Base-by-base conservation (phyloP, 148 eudicot genomes). In the Spergularia marina region DNA sequence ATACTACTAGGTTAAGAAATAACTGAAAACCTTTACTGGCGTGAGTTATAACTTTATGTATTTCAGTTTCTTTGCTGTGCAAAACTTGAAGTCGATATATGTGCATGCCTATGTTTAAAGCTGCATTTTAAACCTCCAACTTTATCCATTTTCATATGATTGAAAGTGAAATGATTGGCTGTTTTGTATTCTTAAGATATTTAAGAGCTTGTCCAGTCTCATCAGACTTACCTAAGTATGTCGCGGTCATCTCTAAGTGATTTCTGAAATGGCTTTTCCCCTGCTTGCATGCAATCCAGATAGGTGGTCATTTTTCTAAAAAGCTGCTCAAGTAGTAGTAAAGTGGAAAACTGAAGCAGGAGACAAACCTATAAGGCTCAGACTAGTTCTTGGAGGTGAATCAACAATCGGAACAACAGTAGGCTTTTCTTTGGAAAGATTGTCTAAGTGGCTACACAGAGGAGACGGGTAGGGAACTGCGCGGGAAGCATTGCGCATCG, bases 401-500 rank as follows among this genome's bases (percentile, higher is more conserved):
- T 78, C 82, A 13, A 76, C 63, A 36, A 67, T 56, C 5, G 73
- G 23, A 73, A 80, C 74, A 11, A 80, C 65, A 52, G 18, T 13
- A 23, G 71, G 66, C 72, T 61, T 77, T 58, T 60, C 77, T 53
- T 74, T 84, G 79, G 69, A 73, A 20, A 85, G 68, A 57, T 65
- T 80, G 17, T 86, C 83, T 67, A 88, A 66, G 73, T 90, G 87
- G 58, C 75, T 77, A 14, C 77, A 68, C 71, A 94, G 93, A 30
- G 98, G 96, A 55, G 97, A 91, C 34, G 78, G 40, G 67, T 86
- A 80, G 25, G 97, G 89, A 59, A 87, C 92, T 60, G 87, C 51
- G 25, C 90, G 87, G 53, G 89, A 80, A 58, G 97, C 90, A 76
- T 90, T 87, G 30, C 81, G 79, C 36, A 90, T 86, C 1, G 88